Evolutionary conservation across 371 early-diverging fungal genomes (phyloP).

Genomic region (Capillidium rhysosporum): DNA sequence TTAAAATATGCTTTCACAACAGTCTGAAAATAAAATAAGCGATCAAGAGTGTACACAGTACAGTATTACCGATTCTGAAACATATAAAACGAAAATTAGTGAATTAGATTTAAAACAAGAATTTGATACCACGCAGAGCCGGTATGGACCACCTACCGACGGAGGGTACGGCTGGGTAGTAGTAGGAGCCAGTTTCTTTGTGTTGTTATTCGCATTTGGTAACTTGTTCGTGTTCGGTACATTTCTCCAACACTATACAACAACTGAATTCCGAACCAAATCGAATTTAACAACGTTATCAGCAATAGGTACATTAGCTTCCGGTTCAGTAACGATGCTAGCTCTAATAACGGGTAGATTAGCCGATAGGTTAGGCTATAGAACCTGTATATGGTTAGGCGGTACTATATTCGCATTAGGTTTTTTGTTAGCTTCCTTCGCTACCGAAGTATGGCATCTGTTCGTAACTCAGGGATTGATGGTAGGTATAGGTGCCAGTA

Average conservation of each 20-base stretch:
- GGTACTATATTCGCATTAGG: neutral
- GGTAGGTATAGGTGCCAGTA: constrained; percentile 24
- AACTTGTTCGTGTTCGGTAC: neutral
- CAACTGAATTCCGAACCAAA: neutral
- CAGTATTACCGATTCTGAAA: no score
- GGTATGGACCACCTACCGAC: neutral
- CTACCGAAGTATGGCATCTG: constrained; percentile 21
- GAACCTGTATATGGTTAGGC: neutral
- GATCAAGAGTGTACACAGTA: no score
- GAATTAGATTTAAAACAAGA: no score
- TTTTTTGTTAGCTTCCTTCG: constrained; percentile 5
- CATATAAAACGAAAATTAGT: no score
- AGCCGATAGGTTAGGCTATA: neutral
- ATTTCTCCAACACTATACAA: neutral
- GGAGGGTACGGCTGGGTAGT: neutral
- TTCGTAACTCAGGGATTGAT: constrained; percentile 27
- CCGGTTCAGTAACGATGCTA: neutral
- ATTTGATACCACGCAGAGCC: no score
- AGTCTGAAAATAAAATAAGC: no score
- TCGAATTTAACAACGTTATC: neutral
- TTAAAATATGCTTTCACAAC: no score
- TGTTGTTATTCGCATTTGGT: neutral
- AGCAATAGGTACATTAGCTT: neutral
- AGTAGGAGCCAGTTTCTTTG: neutral
- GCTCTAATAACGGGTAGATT: neutral